Evolutionary conservation across 352 stramenopile genomes (phyloP), one percentile per base, ranked within the genome.

Genomic region (Thalassiosira mediterranea): DNA sequence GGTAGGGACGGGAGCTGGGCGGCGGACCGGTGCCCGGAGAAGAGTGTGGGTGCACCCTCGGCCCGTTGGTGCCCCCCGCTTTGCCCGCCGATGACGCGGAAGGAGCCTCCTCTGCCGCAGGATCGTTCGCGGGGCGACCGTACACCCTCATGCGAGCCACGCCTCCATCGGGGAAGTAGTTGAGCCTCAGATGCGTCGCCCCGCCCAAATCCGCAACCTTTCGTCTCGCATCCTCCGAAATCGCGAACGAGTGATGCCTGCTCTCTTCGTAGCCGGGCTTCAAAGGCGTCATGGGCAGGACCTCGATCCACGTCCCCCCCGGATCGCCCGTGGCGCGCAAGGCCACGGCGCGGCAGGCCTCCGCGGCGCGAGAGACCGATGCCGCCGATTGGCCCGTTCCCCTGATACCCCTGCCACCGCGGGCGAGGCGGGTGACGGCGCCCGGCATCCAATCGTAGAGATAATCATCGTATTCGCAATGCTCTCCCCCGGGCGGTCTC

Each of bases 181-280:
- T 95, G 13, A 96, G 29, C 25, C 94, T 92, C 60, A 98, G 32
- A 66, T 97, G 92, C 19, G 94, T 98, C 70, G 91, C 95, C 4
- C 87, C 83, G 37, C 89, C 79, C 19, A 67, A 28, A 15, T 61
- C 11, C n/a, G 37, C 15, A 2, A 73, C 40, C 37, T 46, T 40
- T 34, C 54, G 10, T 49, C 29, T 56, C 0, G 66, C 73, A 28
- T 66, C 63, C 7, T 75, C 47, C 11, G 91, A 66, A 13, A 90
- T 19, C 25, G 57, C 68, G 69, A 97, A 95, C 34, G 94, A 81
- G 75, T 98, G 95, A 79, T 96, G 86, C 2, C 95, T 83, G 42
- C 89, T 96, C 52, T 92, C 87, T 23, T 94, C 83, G 67, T 97
- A 97, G 1, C 95, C 95, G 21, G 94, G 86, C 25, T 75, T 61